Evolutionary conservation across 2,329 filamentous ascomycete genomes (phyloP), one percentile per base, ranked within the genome.

Genomic region (Sporothrix humicola): DNA sequence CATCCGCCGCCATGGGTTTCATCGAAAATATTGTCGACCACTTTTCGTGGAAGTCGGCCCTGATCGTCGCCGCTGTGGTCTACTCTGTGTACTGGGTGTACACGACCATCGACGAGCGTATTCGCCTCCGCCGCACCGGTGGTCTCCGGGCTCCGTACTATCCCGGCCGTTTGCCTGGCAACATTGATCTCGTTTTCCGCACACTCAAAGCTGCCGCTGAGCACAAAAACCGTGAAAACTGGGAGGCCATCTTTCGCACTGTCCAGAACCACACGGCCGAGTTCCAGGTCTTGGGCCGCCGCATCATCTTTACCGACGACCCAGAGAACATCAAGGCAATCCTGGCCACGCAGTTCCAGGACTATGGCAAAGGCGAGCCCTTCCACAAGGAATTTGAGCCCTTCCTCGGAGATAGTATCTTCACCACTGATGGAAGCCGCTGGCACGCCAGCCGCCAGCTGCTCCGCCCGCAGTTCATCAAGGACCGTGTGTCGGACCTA

Each of bases 241-340:
- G 92, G 91, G 76, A 83, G 8, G 74, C 81, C 1, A 81, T 85
- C 71, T 87, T 94, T 78, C 78, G 77, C 20, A 66, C 76, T 9
- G 81, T 81, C 17, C 78, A 82, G 4, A 79, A 82, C 46, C 90
- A 85, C 77, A 95, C 92, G 0, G 82, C 86, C 54, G 92, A 95
- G 81, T 80, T 83, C 12, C 85, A 84, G 1, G 77, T 89, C 7
- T 78, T 89, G 1, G 86, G 87, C 66, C 80, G 83, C 66, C 88
- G 92, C n/a, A 81, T 91, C 26, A 81, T 97, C 74, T 87, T 96
- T 79, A 97, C 95, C 0, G 88, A 88, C 5, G 94, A 97, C 77
- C 92, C 92, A 0, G 93, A 97, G 79, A 97, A 97, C 79, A 92
- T 97, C 84, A 97, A 97, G 81, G 93, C 95, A 6, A 87, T 98